Conservation (phyloP, 257 asterid genomes). For the Echites panduratus region DNA sequence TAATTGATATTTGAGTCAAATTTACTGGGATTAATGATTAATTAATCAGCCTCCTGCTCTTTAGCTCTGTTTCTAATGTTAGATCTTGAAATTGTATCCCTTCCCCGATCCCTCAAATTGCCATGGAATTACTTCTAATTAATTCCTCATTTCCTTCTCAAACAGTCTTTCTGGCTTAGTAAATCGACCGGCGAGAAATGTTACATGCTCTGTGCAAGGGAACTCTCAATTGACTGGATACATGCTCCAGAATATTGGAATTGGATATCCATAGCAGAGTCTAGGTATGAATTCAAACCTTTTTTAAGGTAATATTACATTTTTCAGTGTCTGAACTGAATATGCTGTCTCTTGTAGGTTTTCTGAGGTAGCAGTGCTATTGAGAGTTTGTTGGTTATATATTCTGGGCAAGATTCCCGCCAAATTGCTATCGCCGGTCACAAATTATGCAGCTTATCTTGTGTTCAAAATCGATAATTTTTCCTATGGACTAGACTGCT, state of each 20-base stretch:
- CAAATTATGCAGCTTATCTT: neutral
- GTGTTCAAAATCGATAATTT: neutral
- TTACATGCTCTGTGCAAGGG: slow-evolving; percentile 34
- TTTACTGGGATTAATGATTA: too few relatives aligned
- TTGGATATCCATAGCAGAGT: slow-evolving; percentile 29
- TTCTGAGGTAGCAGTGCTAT: slow-evolving; percentile 43
- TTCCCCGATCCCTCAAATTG: too few relatives aligned
- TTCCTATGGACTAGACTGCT: neutral
- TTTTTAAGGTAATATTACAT: neutral
- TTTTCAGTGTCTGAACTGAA: neutral
- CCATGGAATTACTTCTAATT: too few relatives aligned
- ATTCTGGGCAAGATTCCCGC: slow-evolving; percentile 31
- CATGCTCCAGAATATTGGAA: slow-evolving; percentile 27
- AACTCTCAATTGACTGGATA: slow-evolving; percentile 29
- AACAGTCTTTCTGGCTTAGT: slow-evolving; percentile 30
- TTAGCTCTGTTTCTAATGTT: too few relatives aligned
- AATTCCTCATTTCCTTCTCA: neutral
- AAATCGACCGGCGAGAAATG: slow-evolving; percentile 34
- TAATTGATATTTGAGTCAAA: too few relatives aligned
- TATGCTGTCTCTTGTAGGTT: slow-evolving; percentile 32
- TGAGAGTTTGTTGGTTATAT: slow-evolving; percentile 52
- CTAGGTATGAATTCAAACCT: slow-evolving; percentile 26
- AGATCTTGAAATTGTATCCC: too few relatives aligned
- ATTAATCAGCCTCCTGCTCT: too few relatives aligned
- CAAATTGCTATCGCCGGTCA: neutral